Percentiles rank a stretch among this genome's conserved stretches.
phyloP scores from a whole-genome alignment of 2,329 filamentous ascomycete species.

The Trichoderma arundinaceum region DNA sequence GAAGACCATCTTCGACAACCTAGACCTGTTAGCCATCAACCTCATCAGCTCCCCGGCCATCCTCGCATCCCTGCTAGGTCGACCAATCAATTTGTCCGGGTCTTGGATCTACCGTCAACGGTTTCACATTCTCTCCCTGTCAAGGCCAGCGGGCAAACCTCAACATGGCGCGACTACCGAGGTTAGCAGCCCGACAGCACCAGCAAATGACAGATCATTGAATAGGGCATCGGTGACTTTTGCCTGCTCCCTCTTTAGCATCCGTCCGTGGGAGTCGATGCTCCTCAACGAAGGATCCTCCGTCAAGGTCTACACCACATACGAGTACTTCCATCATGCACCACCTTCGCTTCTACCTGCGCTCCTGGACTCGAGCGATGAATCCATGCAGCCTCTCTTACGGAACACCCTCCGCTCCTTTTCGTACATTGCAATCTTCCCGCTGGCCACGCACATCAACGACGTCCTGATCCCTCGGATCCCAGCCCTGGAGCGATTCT shows the following conservation, averaged over 20 bases:
- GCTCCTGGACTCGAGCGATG: slow-evolving; percentile 52
- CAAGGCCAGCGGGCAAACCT: slow-evolving; percentile 36
- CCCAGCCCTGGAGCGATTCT: slow-evolving; percentile 58
- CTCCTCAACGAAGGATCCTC: slow-evolving; percentile 78
- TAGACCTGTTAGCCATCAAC: slow-evolving; percentile 61
- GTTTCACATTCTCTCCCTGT: slow-evolving; percentile 64
- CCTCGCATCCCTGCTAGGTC: slow-evolving; percentile 65
- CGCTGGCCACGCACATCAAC: slow-evolving; percentile 65
- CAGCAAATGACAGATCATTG: not conserved
- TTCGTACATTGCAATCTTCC: slow-evolving; percentile 70
- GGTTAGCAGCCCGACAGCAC: not conserved
- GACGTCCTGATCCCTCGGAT: slow-evolving; percentile 55
- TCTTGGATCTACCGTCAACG: slow-evolving; percentile 68
- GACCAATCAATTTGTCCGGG: slow-evolving; percentile 61
- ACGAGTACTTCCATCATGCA: slow-evolving; percentile 71
- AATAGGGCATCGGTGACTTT: slow-evolving; percentile 28
- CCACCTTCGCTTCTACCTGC: slow-evolving; percentile 66
- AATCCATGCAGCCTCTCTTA: slow-evolving; percentile 45
- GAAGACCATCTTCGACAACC: slow-evolving; percentile 58
- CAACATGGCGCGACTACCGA: not conserved
- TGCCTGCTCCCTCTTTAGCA: slow-evolving; percentile 56
- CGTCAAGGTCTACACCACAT: slow-evolving; percentile 70
- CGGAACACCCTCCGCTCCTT: slow-evolving; percentile 53
- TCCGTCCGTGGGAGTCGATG: slow-evolving; percentile 68
- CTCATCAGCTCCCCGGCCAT: slow-evolving; percentile 66